phyloP scores from a whole-genome alignment of 2,329 filamentous ascomycete genomes.

The Epichloe scottii region DNA sequence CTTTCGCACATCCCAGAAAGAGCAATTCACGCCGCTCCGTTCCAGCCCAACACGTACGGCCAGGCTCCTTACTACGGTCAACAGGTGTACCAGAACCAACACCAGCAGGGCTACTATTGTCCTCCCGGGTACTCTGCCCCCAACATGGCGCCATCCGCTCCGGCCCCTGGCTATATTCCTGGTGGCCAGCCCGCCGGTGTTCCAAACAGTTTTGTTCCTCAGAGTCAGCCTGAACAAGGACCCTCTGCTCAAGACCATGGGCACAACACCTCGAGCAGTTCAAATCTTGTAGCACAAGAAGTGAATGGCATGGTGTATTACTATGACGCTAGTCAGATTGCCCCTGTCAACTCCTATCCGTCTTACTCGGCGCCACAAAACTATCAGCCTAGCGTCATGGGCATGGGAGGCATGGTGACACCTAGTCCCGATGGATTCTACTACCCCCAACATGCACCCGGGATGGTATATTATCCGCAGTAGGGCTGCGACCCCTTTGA shows the following conservation, averaged over 20 bases:
- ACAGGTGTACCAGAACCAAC: constrained; percentile 26
- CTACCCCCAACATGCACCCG: constrained; percentile 43
- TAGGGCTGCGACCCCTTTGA: constrained; percentile 25
- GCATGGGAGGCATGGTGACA: constrained; percentile 73
- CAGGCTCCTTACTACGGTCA: constrained; percentile 45
- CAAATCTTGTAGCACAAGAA: constrained; percentile 63
- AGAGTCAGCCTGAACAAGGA: constrained; percentile 26
- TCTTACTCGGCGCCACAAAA: constrained; percentile 35
- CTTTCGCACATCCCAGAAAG: constrained; percentile 87
- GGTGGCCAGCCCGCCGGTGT: constrained; percentile 34
- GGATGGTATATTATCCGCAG: constrained; percentile 50
- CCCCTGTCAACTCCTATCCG: constrained; percentile 37
- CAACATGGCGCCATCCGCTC: constrained; percentile 37
- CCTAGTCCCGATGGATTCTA: constrained; percentile 58
- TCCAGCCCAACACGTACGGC: constrained; percentile 62
- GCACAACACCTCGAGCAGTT: constrained; percentile 15
- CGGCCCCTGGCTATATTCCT: constrained; percentile 45
- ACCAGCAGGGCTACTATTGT: constrained; percentile 57
- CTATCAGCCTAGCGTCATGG: constrained; percentile 47
- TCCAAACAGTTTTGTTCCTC: constrained; percentile 28
- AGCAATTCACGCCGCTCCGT: constrained; percentile 79
- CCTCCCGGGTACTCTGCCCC: constrained; percentile 36
- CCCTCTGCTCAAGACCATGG: constrained; percentile 18
- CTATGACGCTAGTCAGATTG: constrained; percentile 66
- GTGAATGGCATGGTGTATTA: constrained; percentile 96